Base-by-base conservation (phyloP, 441 rosid species). In the Erodium texanum region DNA sequence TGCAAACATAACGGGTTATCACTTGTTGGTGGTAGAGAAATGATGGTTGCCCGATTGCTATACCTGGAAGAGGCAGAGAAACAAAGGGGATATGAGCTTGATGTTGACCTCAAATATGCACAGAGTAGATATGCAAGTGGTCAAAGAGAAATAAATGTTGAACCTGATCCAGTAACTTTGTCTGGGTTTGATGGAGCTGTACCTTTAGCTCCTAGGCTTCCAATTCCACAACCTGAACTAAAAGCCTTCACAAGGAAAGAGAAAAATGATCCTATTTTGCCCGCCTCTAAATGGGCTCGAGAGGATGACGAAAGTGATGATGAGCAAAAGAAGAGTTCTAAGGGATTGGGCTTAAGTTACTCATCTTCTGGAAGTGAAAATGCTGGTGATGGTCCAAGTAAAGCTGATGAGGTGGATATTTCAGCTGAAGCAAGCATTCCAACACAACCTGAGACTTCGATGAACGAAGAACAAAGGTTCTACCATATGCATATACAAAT, bases 1-100 rank as follows among this genome's bases (percentile, higher is more conserved):
- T 93, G 99, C 76, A 85, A 97, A 70, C 97, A 96, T 79, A 96
- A 96, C 67, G 99, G 99, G 24, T 80, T 96, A 77, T 96, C 99
- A 65, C 98, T 92, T 68, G 82, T 88, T 70, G 99, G 98, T 74
- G 98, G 98, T 75, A 90, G 99, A 86, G 98, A 85, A 68, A 84
- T 82, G 84, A 96, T 96, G 99, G 98, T 96, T 85, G 82, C 96
- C n/a, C 77, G 98, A 66, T 78, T 96, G 75, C 84, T 96, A 66
- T 88, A 95, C 79, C 89, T 96, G 67, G 99, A 93, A 79, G 97
- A 96, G 79, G 91, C 96, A 62, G 99, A 93, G 78, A 93, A 82
- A 79, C 98, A 85, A 80, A 89, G 96, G 71, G 87, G 90, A 27
- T 90, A 86, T 75, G 99, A 90, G 62, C 75, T 84, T 63, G 96